Percentiles rank a stretch among this genome's conserved stretches.
phyloP scores from a whole-genome alignment of 2,329 filamentous ascomycete species.

The Lomentospora prolificans region DNA sequence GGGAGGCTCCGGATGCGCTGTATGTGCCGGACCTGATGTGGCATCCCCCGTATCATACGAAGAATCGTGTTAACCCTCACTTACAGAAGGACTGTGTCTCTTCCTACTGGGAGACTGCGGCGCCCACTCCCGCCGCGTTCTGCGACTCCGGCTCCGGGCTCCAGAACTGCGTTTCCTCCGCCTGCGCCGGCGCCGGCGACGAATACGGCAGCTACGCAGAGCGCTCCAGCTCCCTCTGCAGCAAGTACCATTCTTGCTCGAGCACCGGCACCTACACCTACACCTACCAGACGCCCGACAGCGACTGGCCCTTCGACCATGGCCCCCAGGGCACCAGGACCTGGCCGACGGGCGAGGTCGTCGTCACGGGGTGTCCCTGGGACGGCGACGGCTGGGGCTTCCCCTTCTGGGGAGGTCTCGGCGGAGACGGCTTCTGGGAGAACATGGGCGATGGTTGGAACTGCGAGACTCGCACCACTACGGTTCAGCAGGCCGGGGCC shows the following conservation, averaged over 20 bases:
- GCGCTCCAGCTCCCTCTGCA: conserved; percentile 15
- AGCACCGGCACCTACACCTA: conserved; percentile 18
- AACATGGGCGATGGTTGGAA: conserved; percentile 14
- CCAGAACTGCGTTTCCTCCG: conserved; percentile 14
- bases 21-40: conserved; percentile 9
- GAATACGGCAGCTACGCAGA: conserved; percentile 14
- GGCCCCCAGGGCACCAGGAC: conserved; percentile 10
- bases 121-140: conserved; percentile 15
- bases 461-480: conserved; percentile 15
- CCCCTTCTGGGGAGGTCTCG: conserved; percentile 15
- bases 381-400: conserved; percentile 14
- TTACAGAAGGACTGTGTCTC: conserved; percentile 15
- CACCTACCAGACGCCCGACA: conserved; percentile 11
- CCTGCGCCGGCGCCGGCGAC: conserved; percentile 14
- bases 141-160: conserved; percentile 13
- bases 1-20: conserved; percentile 10
- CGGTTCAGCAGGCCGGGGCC: conserved; percentile 8
- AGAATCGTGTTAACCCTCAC: not conserved
- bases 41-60: not conserved
- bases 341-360: conserved; percentile 14
- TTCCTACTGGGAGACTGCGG: conserved; percentile 16
- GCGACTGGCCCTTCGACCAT: conserved; percentile 9
- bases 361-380: conserved; percentile 18
- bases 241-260: conserved; percentile 13
- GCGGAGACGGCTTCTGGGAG: conserved; percentile 14